Percentiles rank a stretch among this genome's conserved stretches.
Conservation (phyloP, 2,329 filamentous ascomycete species). For the Trichophyton benhamiae region DNA sequence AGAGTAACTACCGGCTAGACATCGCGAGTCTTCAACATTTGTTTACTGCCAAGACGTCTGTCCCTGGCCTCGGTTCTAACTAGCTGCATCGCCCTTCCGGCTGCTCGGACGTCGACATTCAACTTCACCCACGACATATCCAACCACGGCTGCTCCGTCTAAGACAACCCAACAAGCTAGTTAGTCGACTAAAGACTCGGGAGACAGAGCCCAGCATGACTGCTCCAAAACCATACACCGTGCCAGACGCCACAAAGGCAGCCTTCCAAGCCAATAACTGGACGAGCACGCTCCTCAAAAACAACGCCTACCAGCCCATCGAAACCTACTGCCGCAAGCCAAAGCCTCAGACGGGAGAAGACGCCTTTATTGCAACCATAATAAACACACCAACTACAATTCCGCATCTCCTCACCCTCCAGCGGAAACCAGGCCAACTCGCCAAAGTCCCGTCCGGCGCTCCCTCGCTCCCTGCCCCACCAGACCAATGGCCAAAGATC, state of each 20-base stretch:
- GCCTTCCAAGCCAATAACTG: conserved; percentile 20
- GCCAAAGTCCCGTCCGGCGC: conserved; percentile 14
- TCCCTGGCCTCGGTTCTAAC: no score
- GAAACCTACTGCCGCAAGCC: conserved; percentile 28
- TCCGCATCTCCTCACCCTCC: conserved; percentile 30
- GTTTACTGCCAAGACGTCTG: no score
- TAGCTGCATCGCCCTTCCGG: no score
- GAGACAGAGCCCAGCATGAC: background rate
- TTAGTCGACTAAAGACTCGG: background rate
- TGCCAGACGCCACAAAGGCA: conserved; percentile 11
- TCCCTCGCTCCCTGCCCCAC: conserved; percentile 16
- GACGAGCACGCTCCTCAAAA: conserved; percentile 22
- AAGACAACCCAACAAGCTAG: background rate
- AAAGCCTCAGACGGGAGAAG: conserved; percentile 32
- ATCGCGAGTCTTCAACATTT: no score
- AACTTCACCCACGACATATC: no score
- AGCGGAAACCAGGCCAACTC: conserved; percentile 15
- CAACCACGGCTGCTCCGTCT: no score
- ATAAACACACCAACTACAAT: conserved; percentile 29
- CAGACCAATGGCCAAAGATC: conserved; percentile 12
- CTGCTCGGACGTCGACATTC: no score
- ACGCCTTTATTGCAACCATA: conserved; percentile 32
- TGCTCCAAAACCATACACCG: background rate
- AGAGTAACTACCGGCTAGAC: no score
- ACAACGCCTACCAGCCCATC: conserved; percentile 27